Conservation (phyloP, 345 rosid species). For the Hevea brasiliensis region DNA sequence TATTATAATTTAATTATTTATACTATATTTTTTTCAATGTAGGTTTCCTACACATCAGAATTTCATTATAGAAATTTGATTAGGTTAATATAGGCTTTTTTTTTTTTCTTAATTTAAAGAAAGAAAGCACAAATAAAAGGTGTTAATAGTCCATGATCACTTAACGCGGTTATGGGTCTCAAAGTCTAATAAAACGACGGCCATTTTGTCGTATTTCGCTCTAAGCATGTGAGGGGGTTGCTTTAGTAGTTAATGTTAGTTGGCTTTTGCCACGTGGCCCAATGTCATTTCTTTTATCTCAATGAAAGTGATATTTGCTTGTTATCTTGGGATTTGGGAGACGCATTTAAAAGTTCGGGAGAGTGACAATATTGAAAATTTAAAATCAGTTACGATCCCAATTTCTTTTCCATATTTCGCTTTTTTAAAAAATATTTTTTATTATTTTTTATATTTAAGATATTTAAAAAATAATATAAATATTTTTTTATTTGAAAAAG, state of each 20-base stretch:
- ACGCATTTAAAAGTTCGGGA: constrained; percentile 6
- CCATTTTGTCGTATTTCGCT: constrained; percentile 19
- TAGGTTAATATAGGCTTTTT: too few species aligned
- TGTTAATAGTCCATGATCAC: background rate
- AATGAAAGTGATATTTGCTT: background rate
- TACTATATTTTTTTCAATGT: too few species aligned
- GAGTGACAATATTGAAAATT: constrained; percentile 1
- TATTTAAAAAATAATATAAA: too few species aligned
- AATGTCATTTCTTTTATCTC: background rate
- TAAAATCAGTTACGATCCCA: too few species aligned
- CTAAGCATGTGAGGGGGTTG: constrained; percentile 28
- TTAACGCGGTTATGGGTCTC: constrained; percentile 18
- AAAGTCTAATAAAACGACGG: constrained; percentile 25
- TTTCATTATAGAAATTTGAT: too few species aligned
- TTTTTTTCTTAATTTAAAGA: too few species aligned
- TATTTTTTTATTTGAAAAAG: too few species aligned
- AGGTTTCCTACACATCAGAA: too few species aligned
- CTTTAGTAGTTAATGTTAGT: constrained; percentile 20
- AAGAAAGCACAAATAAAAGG: background rate
- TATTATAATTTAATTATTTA: too few species aligned
- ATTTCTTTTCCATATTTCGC: too few species aligned
- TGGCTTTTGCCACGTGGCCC: constrained; percentile 21
- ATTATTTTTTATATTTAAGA: too few species aligned
- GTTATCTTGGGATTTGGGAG: background rate
- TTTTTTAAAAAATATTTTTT: too few species aligned